Evolutionary conservation across 345 rosid genomes (phyloP).

Genomic region (Microcos paniculata): DNA sequence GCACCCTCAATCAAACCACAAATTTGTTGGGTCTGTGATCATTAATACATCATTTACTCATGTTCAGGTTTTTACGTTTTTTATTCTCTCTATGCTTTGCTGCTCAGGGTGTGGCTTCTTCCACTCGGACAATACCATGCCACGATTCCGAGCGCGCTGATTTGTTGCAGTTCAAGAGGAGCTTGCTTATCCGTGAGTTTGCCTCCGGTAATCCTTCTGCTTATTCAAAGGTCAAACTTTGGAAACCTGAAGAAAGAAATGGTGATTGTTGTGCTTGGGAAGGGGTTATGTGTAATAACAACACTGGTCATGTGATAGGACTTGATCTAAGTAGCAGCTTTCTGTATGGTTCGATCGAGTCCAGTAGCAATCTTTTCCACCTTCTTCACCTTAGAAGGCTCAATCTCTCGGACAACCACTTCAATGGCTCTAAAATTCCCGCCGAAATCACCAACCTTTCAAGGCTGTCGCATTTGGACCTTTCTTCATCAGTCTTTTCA

Average conservation of each 20-base stretch:
- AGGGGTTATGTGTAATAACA: slow-evolving; percentile 16
- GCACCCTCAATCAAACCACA: too few relatives aligned
- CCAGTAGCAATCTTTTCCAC: slow-evolving; percentile 16
- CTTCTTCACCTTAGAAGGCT: slow-evolving; percentile 22
- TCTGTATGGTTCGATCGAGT: slow-evolving; percentile 21
- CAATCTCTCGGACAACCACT: slow-evolving; percentile 15
- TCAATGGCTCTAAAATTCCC: slow-evolving; percentile 18
- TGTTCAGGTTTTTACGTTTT: neutral
- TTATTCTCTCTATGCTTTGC: too few relatives aligned
- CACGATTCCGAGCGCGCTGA: neutral
- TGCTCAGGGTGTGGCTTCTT: too few relatives aligned
- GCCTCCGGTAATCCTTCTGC: neutral
- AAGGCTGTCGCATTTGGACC: slow-evolving; percentile 10
- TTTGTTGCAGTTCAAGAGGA: slow-evolving; percentile 9
- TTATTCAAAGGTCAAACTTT: neutral
- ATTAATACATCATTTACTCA: neutral
- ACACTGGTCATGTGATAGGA: slow-evolving; percentile 7
- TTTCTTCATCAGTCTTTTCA: neutral
- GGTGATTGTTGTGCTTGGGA: slow-evolving; percentile 16
- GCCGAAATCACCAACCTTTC: neutral
- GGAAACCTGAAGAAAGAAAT: neutral
- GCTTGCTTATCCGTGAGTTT: neutral
- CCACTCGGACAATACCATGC: neutral
- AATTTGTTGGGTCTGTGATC: too few relatives aligned
- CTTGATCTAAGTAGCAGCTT: slow-evolving; percentile 13